Evolutionary conservation across 2,329 filamentous ascomycete species (phyloP).

Genomic region (Penicillium sp.): DNA sequence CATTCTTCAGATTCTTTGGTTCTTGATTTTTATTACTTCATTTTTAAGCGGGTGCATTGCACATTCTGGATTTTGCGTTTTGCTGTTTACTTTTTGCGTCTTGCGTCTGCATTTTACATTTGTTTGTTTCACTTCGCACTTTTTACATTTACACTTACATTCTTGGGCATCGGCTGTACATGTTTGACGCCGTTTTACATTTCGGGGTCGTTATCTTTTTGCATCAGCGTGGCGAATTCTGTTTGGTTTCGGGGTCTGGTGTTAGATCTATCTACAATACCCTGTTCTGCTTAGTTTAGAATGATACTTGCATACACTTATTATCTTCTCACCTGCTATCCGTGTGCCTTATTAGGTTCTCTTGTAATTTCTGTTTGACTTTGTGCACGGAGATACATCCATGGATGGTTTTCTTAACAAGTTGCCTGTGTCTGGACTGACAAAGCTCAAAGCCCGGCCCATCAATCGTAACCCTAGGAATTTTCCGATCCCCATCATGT

Average conservation of each 20-base stretch:
- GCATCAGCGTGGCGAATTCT: constrained; percentile 30
- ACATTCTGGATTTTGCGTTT: not conserved
- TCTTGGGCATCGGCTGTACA: constrained; percentile 12
- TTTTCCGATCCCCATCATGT: too few relatives aligned
- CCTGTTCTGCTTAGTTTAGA: constrained; percentile 8
- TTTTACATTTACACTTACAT: constrained; percentile 9
- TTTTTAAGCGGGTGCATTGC: not conserved
- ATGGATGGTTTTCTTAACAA: too few relatives aligned
- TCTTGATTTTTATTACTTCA: not conserved
- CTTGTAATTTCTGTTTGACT: too few relatives aligned
- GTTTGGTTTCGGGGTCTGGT: constrained; percentile 12
- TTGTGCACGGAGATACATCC: too few relatives aligned
- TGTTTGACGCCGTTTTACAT: constrained; percentile 5
- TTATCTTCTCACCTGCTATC: not conserved
- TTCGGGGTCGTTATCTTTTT: constrained; percentile 18
- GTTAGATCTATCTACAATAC: constrained; percentile 13
- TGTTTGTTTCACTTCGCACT: not conserved
- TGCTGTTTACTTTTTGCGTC: not conserved
- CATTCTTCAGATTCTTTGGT: not conserved
- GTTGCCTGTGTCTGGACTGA: too few relatives aligned
- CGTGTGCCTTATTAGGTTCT: too few relatives aligned
- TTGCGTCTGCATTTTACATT: not conserved
- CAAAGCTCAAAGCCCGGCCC: too few relatives aligned
- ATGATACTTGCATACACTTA: constrained; percentile 2
- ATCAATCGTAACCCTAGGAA: too few relatives aligned